These are phyloP conservation scores for Candolleomyces eurysporus DNA, from an alignment of 768 basidiomycete genomes.

Conservation along the genomic window DNA sequence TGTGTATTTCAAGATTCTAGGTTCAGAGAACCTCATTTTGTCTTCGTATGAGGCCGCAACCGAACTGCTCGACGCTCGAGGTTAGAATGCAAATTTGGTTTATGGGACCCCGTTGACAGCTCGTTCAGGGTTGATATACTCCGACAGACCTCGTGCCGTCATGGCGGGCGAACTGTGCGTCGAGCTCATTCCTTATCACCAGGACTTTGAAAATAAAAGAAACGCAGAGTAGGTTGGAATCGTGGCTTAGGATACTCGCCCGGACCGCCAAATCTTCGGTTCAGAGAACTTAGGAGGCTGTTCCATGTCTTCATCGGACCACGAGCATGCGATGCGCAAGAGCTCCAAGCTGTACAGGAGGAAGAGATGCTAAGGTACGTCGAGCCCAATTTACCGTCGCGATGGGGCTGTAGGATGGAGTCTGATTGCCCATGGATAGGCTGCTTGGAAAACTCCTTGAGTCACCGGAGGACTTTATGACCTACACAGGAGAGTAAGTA, in stretches of 20 bases:
- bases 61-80: background rate
- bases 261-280: constrained; percentile 28
- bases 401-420: background rate
- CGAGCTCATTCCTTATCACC: constrained; percentile 21
- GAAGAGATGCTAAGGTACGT: constrained; percentile 13
- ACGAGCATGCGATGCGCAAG: constrained; percentile 16
- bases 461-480: constrained; percentile 13
- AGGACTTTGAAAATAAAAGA: background rate
- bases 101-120: constrained; percentile 14
- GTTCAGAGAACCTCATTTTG: background rate
- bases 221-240: constrained; percentile 30
- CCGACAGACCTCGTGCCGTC: constrained; percentile 3
- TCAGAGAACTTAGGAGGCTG: constrained; percentile 31
- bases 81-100: background rate
- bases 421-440: background rate
- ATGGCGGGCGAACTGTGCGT: background rate
- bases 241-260: constrained; percentile 32
- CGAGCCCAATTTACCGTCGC: background rate
- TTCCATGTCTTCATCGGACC: constrained; percentile 33
- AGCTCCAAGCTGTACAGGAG: constrained; percentile 17
- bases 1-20: background rate
- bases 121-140: background rate
- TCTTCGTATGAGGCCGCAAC: background rate
- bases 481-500: constrained; percentile 14
- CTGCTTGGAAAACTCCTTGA: constrained; percentile 12